Conservation (phyloP, 2,329 filamentous ascomycete species). For the Claviceps humidiphila region DNA sequence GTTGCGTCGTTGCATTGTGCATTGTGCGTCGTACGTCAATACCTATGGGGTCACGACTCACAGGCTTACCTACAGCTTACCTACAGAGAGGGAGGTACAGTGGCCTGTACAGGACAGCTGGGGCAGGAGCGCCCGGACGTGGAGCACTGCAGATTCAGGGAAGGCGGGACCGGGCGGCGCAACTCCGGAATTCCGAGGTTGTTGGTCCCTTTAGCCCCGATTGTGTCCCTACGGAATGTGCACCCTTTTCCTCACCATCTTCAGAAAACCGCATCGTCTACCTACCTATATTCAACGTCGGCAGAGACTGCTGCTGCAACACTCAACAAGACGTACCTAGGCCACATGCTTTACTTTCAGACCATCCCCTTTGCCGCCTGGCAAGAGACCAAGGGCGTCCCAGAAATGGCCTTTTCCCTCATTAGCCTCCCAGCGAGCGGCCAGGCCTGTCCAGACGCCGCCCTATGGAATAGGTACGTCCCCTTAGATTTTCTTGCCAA, state of each 20-base stretch:
- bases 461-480: not conserved
- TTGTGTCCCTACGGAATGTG: not conserved
- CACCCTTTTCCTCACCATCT: not conserved
- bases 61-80: not conserved
- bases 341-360: not conserved
- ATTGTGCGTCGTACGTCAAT: too few relatives aligned
- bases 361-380: not conserved
- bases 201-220: not conserved
- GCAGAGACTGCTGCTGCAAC: too few relatives aligned
- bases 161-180: not conserved
- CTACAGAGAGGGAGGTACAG: not conserved
- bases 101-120: too few relatives aligned
- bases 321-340: too few relatives aligned
- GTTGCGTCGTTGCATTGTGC: too few relatives aligned
- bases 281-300: not conserved
- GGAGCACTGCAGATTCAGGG: too few relatives aligned
- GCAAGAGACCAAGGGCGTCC: too few relatives aligned
- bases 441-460: not conserved
- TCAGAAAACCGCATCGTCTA: not conserved
- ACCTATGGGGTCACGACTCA: too few relatives aligned
- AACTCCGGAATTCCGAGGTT: not conserved
- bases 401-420: not conserved
- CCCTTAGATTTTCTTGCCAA: not conserved
- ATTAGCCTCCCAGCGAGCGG: not conserved
- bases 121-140: too few relatives aligned